phyloP scores from a whole-genome alignment of 352 stramenopile species.

The Phytophthora sp. region DNA sequence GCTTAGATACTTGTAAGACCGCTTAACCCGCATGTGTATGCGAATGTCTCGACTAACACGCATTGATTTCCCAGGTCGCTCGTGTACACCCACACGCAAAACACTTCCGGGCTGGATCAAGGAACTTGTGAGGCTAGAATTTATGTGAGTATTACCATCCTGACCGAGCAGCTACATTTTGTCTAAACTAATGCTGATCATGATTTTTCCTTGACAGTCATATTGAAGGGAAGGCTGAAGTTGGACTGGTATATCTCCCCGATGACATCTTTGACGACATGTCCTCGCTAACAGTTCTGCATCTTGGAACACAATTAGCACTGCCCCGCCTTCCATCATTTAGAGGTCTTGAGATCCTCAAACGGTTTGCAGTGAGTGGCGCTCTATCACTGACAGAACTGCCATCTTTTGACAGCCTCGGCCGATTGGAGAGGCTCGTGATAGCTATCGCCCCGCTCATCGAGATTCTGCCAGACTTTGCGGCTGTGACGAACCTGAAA shows the following conservation, averaged over 20 bases:
- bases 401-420: slow-evolving; percentile 27
- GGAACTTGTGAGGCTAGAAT: slow-evolving; percentile 34
- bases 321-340: slow-evolving; percentile 20
- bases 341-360: slow-evolving; percentile 24
- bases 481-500: not conserved
- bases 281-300: slow-evolving; percentile 31
- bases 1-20: slow-evolving; percentile 33
- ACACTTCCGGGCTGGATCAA: slow-evolving; percentile 33
- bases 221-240: not conserved
- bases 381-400: not conserved
- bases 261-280: slow-evolving; percentile 36
- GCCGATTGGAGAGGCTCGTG: slow-evolving; percentile 26
- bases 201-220: not conserved
- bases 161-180: slow-evolving; percentile 4
- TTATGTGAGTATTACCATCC: slow-evolving; percentile 20
- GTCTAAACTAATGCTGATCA: not conserved
- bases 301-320: slow-evolving; percentile 9
- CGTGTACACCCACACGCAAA: slow-evolving; percentile 35
- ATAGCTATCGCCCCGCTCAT: slow-evolving; percentile 1
- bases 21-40: not conserved
- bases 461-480: slow-evolving; percentile 9
- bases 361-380: slow-evolving; percentile 13
- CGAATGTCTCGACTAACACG: not conserved
- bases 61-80: slow-evolving; percentile 15
- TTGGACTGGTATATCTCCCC: slow-evolving; percentile 4